Conservation (phyloP, 1,284 basidiomycete genomes). For the Apiotrichum montevideense region DNA sequence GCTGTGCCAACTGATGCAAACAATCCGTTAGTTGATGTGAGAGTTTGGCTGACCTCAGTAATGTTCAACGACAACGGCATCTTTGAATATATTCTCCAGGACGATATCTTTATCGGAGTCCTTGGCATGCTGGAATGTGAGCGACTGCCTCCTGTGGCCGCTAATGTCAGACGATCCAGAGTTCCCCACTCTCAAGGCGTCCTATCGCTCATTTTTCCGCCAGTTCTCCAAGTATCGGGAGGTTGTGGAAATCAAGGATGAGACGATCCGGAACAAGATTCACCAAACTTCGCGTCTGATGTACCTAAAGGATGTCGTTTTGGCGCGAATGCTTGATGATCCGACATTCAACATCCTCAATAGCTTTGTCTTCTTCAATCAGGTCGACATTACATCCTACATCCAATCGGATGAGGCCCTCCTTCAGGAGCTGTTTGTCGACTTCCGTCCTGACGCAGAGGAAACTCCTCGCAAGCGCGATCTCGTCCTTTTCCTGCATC, state of each 20-base stretch:
- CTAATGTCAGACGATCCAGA: conserved; percentile 81
- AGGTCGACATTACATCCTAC: conserved; percentile 93
- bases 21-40: conserved; percentile 64
- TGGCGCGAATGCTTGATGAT: conserved; percentile 89
- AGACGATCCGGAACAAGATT: conserved; percentile 71
- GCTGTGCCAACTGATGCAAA: conserved; percentile 87
- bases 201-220: conserved; percentile 86
- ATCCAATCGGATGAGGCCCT: conserved; percentile 73
- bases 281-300: conserved; percentile 94
- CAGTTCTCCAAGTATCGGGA: conserved; percentile 76
- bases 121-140: conserved; percentile 95
- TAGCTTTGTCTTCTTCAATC: conserved; percentile 96
- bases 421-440: conserved; percentile 67
- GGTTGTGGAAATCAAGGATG: conserved; percentile 73
- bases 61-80: conserved; percentile 91
- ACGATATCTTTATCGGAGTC: conserved; percentile 86
- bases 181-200: conserved; percentile 89
- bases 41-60: conserved; percentile 54
- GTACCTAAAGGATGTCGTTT: conserved; percentile 96
- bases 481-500: conserved; percentile 80
- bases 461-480: conserved; percentile 49
- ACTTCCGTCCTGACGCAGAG: conserved; percentile 62
- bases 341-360: conserved; percentile 95
- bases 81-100: conserved; percentile 90
- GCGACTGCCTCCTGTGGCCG: conserved; percentile 35